Percentiles rank a stretch among this genome's conserved stretches.
phyloP scores from a whole-genome alignment of 768 basidiomycete genomes.

The Leucosporidium creatinivorum region DNA sequence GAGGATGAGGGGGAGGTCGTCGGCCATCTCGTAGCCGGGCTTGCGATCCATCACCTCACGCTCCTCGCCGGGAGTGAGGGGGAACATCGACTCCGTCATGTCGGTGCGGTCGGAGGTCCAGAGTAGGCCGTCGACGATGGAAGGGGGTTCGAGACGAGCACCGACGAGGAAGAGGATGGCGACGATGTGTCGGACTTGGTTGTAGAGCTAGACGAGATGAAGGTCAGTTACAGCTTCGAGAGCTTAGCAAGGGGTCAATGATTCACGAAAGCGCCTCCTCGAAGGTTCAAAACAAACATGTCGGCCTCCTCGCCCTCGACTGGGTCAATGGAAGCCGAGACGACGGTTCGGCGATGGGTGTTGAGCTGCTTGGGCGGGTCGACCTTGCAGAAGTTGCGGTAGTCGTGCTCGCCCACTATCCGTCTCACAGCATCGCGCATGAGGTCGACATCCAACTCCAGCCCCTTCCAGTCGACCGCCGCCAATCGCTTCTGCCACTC shows the following conservation, averaged over 20 bases:
- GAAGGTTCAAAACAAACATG: slow-evolving; percentile 28
- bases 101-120: slow-evolving; percentile 54
- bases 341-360: slow-evolving; percentile 62
- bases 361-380: slow-evolving; percentile 87
- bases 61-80: slow-evolving; percentile 25
- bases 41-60: slow-evolving; percentile 49
- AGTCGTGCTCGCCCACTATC: slow-evolving; percentile 85
- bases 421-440: slow-evolving; percentile 69
- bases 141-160: slow-evolving; percentile 64
- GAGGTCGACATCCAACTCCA: slow-evolving; percentile 57
- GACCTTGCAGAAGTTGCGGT: slow-evolving; percentile 88
- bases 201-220: slow-evolving; percentile 52
- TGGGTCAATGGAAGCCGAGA: slow-evolving; percentile 57
- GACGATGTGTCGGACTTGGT: slow-evolving; percentile 94
- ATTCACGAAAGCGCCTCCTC: slow-evolving; percentile 32
- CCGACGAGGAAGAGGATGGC: slow-evolving; percentile 84
- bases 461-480: slow-evolving; percentile 12
- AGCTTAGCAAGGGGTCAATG: too few relatives aligned
- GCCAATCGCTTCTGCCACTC: slow-evolving; percentile 17
- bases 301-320: slow-evolving; percentile 38
- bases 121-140: slow-evolving; percentile 63
- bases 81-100: slow-evolving; percentile 37
- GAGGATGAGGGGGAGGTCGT: slow-evolving; percentile 78
- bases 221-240: too few relatives aligned
- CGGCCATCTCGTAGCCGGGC: slow-evolving; percentile 90